Base-by-base conservation (phyloP, 495 filamentous ascomycete species). In the Geoglossum glabrum region DNA sequence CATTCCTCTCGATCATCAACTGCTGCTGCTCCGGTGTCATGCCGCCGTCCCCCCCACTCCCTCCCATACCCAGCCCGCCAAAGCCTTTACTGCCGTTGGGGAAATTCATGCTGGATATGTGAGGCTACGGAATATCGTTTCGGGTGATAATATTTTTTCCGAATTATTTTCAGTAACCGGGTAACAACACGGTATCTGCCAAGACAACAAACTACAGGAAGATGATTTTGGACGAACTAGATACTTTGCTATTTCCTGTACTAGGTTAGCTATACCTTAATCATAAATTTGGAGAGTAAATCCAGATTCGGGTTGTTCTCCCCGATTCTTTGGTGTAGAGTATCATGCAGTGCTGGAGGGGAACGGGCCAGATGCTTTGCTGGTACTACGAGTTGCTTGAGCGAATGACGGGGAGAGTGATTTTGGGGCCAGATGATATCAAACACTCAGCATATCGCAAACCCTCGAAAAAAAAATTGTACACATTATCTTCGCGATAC, bases 1-100 rank as follows among this genome's bases (percentile, higher is more conserved):
- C 76, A 65, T 71, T 69, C 64, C 74, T 79, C 28, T 76, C 70
- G 71, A 78, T 77, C 71, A 77, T 77, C 45, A 66, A 63, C 34
- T 74, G 71, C 57, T 79, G 75, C 63, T 77, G 71, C 36, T 78
- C 74, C 57, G 49, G 49, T 5, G 49, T 52, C 28, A 52, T 52
- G 2, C 49, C 28, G 26, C 49, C 49, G 9, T 13, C 49, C 6
- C 49, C 49, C 30, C 23, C 26, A 52, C 49, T 13, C 15, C 49
- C 49, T 52, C 49, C 49, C 49, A 52, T 52, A 52, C 49, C 49
- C 3, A 52, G 49, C 49, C 49, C 49, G 1, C 49, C 49, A n/a
- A 31, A 21, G 49, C 49, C 26, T 52, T 26, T 52, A 26, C 49
- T 31, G 25, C 49, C 49, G 23, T 52, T 52, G 49, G 49, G 49